Conservation (phyloP, 106 monocot species). For the Apostasia ramifera region DNA sequence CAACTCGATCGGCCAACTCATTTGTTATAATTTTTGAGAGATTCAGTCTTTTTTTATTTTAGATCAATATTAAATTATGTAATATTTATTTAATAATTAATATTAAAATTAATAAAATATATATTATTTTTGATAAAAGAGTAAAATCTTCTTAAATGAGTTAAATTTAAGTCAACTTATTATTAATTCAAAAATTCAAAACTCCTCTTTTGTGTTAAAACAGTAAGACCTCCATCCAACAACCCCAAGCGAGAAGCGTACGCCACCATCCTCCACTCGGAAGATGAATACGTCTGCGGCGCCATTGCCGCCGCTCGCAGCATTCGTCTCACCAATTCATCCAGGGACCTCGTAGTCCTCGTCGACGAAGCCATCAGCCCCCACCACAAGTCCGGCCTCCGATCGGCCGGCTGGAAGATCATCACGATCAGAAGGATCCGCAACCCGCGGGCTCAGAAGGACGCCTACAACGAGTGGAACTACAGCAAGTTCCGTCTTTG, state of each 20-base stretch:
- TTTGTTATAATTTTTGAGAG: too few species aligned
- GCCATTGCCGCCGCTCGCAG: constrained; percentile 69
- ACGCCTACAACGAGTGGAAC: constrained; percentile 84
- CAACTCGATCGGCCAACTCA: too few species aligned
- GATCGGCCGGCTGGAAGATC: constrained; percentile 68
- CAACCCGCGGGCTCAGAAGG: constrained; percentile 58
- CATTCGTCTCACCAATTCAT: constrained; percentile 53
- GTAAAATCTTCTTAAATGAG: too few species aligned
- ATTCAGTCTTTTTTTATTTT: too few species aligned
- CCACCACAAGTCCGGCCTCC: constrained; percentile 42
- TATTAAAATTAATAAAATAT: too few species aligned
- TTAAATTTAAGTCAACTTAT: too few species aligned
- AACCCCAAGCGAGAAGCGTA: constrained; percentile 44
- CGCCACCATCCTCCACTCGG: constrained; percentile 71
- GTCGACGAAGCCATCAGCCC: constrained; percentile 50
- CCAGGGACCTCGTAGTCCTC: constrained; percentile 64
- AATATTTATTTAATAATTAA: too few species aligned
- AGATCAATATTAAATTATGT: too few species aligned
- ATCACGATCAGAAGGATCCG: constrained; percentile 53
- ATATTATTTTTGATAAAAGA: too few species aligned
- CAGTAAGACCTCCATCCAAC: constrained; percentile 30
- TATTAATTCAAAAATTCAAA: too few species aligned
- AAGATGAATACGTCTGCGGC: constrained; percentile 56
- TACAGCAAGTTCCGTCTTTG: constrained; percentile 87
- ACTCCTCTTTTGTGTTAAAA: neutral